Evolutionary conservation across 208 protist genomes (phyloP).

Genomic region (Trypanosoma mega): DNA sequence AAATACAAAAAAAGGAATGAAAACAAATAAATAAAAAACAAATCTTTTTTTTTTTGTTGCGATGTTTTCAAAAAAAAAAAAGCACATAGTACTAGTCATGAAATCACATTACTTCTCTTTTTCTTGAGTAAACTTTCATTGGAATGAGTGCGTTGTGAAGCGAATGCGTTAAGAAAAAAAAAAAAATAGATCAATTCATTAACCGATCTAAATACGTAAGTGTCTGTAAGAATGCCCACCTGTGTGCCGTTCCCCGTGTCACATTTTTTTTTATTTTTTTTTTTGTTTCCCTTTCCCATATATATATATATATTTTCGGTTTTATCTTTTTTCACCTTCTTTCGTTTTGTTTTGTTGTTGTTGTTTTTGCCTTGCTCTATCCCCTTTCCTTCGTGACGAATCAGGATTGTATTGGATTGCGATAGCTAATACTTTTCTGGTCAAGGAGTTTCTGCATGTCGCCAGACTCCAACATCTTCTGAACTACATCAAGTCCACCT

Average conservation of each 20-base stretch:
- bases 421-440: constrained; percentile 75
- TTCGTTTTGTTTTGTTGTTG: background rate
- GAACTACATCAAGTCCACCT: constrained; percentile 92
- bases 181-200: too few relatives aligned
- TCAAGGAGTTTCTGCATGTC: constrained; percentile 87
- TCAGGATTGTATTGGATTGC: constrained; percentile 36
- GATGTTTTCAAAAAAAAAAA: too few relatives aligned
- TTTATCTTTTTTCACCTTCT: background rate
- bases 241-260: background rate
- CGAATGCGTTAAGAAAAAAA: too few relatives aligned
- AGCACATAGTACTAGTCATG: too few relatives aligned
- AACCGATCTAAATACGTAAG: too few relatives aligned
- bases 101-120: too few relatives aligned
- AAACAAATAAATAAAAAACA: constrained; percentile 30
- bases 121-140: too few relatives aligned
- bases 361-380: background rate
- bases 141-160: too few relatives aligned
- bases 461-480: constrained; percentile 88
- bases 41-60: too few relatives aligned
- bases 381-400: background rate
- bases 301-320: too few relatives aligned
- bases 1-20: constrained; percentile 4
- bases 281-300: constrained; percentile 5
- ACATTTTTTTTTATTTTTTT: constrained; percentile 1
- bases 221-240: too few relatives aligned